Evolutionary conservation across 495 filamentous ascomycete genomes (phyloP).

Genomic region (Penicillium paxilli): DNA sequence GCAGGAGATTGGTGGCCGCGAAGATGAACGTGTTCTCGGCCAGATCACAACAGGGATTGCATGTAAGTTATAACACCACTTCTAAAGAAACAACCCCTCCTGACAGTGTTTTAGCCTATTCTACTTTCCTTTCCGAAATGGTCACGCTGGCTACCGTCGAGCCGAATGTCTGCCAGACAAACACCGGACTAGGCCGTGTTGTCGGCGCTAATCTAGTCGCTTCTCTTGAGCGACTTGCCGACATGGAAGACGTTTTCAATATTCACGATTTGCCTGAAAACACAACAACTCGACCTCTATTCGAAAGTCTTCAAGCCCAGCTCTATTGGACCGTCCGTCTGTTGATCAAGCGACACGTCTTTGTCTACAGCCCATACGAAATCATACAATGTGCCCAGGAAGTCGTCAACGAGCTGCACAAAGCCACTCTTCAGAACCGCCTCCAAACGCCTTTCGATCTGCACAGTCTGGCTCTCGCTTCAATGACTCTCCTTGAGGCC

Average conservation of each 20-base stretch:
- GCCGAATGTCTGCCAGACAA: constrained; percentile 42
- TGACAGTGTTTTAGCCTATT: constrained; percentile 47
- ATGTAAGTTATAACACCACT: constrained; percentile 54
- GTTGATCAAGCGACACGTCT: constrained; percentile 57
- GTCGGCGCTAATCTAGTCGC: constrained; percentile 38
- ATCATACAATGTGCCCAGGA: constrained; percentile 63
- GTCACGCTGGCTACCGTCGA: constrained; percentile 38
- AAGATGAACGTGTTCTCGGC: constrained; percentile 66
- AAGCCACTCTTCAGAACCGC: constrained; percentile 46
- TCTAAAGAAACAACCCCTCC: constrained; percentile 28
- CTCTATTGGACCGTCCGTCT: constrained; percentile 75
- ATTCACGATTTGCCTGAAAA: constrained; percentile 33
- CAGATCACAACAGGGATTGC: constrained; percentile 63
- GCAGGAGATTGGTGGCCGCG: constrained; percentile 50
- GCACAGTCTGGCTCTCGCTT: constrained; percentile 67
- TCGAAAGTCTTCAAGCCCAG: constrained; percentile 58
- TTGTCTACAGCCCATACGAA: constrained; percentile 55
- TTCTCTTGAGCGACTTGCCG: constrained; percentile 40
- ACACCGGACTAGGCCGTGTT: constrained; percentile 40
- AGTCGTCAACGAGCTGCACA: constrained; percentile 57
- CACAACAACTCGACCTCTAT: constrained; percentile 29
- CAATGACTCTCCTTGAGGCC: constrained; percentile 68
- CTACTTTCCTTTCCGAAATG: constrained; percentile 44
- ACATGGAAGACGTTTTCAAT: constrained; percentile 39
- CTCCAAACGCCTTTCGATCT: constrained; percentile 63